Conservation (phyloP, 1,284 basidiomycete genomes). For the Irpex sp. region DNA sequence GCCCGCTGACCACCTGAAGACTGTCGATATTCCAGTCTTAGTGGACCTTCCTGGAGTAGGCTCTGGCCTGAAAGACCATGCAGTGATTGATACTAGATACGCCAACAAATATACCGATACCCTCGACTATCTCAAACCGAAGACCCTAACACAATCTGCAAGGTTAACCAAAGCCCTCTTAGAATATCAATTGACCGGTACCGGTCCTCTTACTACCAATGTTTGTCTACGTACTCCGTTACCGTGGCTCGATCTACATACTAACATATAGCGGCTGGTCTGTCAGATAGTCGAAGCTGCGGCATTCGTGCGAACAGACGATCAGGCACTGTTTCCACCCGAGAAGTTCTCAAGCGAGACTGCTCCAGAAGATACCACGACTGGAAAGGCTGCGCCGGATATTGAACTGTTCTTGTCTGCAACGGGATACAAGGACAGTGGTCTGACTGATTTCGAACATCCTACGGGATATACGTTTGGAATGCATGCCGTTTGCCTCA, state of each 20-base stretch:
- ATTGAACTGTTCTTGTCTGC: slow-evolving; percentile 56
- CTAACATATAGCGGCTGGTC: too few species aligned
- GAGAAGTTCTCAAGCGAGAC: slow-evolving; percentile 33
- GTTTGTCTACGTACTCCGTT: too few species aligned
- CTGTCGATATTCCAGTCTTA: slow-evolving; percentile 46
- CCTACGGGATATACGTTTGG: slow-evolving; percentile 23
- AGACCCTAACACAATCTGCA: slow-evolving; percentile 30
- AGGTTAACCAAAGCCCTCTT: slow-evolving; percentile 32
- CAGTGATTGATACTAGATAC: slow-evolving; percentile 45
- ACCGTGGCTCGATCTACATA: too few species aligned
- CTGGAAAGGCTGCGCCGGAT: slow-evolving; percentile 54
- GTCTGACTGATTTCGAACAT: slow-evolving; percentile 11
- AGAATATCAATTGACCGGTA: slow-evolving; percentile 42
- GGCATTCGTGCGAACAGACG: slow-evolving; percentile 55
- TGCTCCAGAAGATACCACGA: slow-evolving; percentile 46
- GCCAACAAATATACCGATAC: slow-evolving; percentile 45
- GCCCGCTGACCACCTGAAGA: slow-evolving; percentile 47
- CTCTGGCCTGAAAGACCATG: slow-evolving; percentile 57
- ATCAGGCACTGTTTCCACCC: slow-evolving; percentile 46
- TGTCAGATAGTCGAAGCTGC: slow-evolving; percentile 57
- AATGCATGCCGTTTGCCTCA: slow-evolving; percentile 28
- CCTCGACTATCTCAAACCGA: slow-evolving; percentile 37
- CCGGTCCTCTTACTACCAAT: slow-evolving; percentile 51
- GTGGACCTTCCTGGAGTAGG: slow-evolving; percentile 31
- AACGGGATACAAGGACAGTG: slow-evolving; percentile 36